Base-by-base conservation (phyloP, 2,329 filamentous ascomycete species). In the Ophiosphaerella narmari region DNA sequence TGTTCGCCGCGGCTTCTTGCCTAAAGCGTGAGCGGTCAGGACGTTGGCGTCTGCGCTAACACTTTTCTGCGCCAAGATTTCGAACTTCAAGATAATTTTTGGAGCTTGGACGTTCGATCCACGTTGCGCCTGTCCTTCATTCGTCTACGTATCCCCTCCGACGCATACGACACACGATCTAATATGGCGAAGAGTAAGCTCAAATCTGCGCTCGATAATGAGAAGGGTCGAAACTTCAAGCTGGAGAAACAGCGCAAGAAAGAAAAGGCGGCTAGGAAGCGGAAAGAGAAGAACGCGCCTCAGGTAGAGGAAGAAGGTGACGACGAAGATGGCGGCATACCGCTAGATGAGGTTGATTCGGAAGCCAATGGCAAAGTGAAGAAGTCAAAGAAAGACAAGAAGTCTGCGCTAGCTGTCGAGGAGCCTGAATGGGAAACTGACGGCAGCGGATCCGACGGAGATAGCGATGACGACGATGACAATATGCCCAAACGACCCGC, bases 211-310 rank as follows among this genome's bases (percentile, higher is more conserved):
- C 78, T 87, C 18, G 81, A 86, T 59, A 76, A 78, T 45, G 75
- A 83, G 50, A 80, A 82, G 66, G 83, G 83, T 26, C 76, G 82
- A 40, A 87, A 94, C 61, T 87, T 89, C 55, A 86, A 88, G 57
- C 81, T 90, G 45, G 89, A 93, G 73, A 86, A 89, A 73, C 88
- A 93, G 71, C 84, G 86, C 70, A 89, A 87, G 76, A 78, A 87
- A 57, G 73, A 77, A 69, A 85, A 84, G 65, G 76, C 75, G 60
- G 80, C 74, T 53, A 78, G 76, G 74, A 82, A 79, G 73, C 72
- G 74, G 54, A 80, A 77, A 52, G 62, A 67, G 41, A 66, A 65
- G 52, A 71, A 63, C 23, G 60, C 59, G 35, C 45, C 50, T 8
- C 50, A 56, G 23, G 50, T 54, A 7, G 57, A 57, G 5, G 62